A percentile compares a stretch with the other conserved stretches of the same genome.
These are phyloP conservation scores for Sporothrix schenckii DNA, from an alignment of 2,329 filamentous ascomycete species.

Conservation along the genomic window DNA sequence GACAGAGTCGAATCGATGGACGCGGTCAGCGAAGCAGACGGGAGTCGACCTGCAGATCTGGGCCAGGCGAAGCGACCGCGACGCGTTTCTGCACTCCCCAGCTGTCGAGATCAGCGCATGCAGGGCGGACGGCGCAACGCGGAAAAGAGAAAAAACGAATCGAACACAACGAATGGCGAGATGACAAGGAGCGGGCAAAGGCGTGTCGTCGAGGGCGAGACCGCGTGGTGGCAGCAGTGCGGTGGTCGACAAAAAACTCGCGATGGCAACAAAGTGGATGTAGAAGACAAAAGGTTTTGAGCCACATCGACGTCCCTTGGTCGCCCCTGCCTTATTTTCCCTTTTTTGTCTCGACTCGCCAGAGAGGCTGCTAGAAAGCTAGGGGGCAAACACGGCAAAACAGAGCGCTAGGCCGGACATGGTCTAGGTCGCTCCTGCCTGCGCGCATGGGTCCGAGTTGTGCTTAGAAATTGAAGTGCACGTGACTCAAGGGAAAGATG, in stretches of 20 bases:
- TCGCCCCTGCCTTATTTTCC: slow-evolving; percentile 30
- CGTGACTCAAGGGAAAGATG: not conserved
- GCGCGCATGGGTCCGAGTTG: slow-evolving; percentile 1
- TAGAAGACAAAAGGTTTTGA: slow-evolving; percentile 23
- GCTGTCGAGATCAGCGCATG: slow-evolving; percentile 34
- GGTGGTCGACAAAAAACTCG: slow-evolving; percentile 22
- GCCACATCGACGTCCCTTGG: slow-evolving; percentile 28
- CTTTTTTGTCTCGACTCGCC: slow-evolving; percentile 23
- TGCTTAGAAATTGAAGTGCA: slow-evolving; percentile 30
- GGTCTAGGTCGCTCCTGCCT: slow-evolving; percentile 16
- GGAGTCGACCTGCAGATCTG: slow-evolving; percentile 26
- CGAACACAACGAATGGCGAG: not conserved
- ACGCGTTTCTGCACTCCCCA: slow-evolving; percentile 35
- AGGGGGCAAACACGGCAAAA: slow-evolving; percentile 29
- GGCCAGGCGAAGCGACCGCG: slow-evolving; percentile 31
- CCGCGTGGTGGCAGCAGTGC: not conserved
- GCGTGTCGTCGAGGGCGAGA: not conserved
- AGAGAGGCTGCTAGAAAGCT: slow-evolving; percentile 32
- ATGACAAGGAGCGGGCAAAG: not conserved
- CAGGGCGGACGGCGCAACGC: slow-evolving; percentile 19
- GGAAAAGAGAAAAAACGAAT: not conserved
- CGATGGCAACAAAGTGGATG: slow-evolving; percentile 29
- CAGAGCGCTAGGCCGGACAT: slow-evolving; percentile 26
- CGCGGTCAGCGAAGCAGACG: not conserved
- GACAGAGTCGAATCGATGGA: not conserved